A percentile compares a stretch with the other conserved stretches of the same genome.
Evolutionary conservation across 2,329 filamentous ascomycete genomes (phyloP).

Genomic region (Cladophialophora chaetospira): DNA sequence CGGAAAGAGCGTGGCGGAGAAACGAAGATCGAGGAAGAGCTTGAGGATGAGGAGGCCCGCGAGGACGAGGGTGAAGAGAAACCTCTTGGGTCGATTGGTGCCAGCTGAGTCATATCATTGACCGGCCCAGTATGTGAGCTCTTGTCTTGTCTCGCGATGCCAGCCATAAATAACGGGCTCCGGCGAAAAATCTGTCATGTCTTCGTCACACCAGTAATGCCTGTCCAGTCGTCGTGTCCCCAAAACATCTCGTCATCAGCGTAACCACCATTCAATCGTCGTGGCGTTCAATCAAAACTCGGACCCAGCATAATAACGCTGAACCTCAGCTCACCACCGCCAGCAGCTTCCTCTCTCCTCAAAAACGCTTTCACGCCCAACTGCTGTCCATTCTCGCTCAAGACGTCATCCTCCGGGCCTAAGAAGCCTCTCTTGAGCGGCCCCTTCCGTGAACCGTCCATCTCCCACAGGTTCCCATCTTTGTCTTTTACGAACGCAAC

Average conservation of each 20-base stretch:
- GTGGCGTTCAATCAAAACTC: conserved; percentile 51
- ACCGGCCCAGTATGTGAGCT: no score
- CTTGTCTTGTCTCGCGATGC: no score
- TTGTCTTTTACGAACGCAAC: conserved; percentile 85
- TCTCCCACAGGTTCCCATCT: conserved; percentile 74
- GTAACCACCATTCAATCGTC: no score
- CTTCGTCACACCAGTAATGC: no score
- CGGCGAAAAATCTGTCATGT: no score
- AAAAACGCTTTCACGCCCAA: conserved; percentile 67
- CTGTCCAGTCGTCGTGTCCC: no score
- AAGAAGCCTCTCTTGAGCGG: conserved; percentile 69
- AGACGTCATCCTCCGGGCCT: conserved; percentile 65
- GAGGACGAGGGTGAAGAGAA: neutral
- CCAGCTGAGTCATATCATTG: no score
- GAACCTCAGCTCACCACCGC: conserved; percentile 61
- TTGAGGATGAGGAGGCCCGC: neutral
- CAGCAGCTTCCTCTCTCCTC: conserved; percentile 57
- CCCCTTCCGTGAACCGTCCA: conserved; percentile 74
- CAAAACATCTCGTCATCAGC: no score
- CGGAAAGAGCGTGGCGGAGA: neutral
- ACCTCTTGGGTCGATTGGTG: neutral
- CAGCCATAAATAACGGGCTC: no score
- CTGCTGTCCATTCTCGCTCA: conserved; percentile 73
- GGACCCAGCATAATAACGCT: conserved; percentile 64
- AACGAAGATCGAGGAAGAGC: neutral